Evolutionary conservation across 139 green algal species (phyloP), one percentile per base, ranked within the genome.

Genomic region (Coelastrella sp.): DNA sequence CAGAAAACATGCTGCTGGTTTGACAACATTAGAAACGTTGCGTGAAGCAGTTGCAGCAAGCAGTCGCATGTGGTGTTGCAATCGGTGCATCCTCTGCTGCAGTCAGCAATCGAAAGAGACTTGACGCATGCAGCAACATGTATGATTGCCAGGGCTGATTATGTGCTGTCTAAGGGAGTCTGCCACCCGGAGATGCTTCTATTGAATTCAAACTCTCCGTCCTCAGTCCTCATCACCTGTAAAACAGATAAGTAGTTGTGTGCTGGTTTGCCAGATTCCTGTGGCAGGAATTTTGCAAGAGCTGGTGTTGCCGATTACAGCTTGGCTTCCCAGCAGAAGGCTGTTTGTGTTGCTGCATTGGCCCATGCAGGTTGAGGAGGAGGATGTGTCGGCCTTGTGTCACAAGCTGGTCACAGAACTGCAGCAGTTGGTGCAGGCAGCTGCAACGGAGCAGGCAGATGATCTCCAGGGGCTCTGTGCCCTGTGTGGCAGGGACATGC

Each of bases 401-500:
- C 12, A 25, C 20, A 87, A 87, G 87, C 73, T 82, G 59, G 20
- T 90, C 56, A 8, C 24, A 17, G 66, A 78, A 14, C 63, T 87
- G 27, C 19, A 12, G 11, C 24, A 68, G 7, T 17, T 76, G n/a
- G 35, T 63, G 56, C 63, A 63, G 19, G 27, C 76, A 24, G 73
- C 57, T 20, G 20, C 17, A 60, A 24, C 35, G 6, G 58, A 76
- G 7, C 58, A 81, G 58, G 24, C 59, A n/a, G 87, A 87, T 10
- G 78, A 59, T 58, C 49, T 75, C 57, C 56, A 91, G 65, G 87
- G 87, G 20, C 11, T 68, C 65, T 91, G 87, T 87, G 78, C 24
- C 9, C 72, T 91, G 65, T 91, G 87, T 82, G 87, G 79, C 10
- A 68, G 87, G 5, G 79, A 87, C n/a, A 91, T 86, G 78, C 59